A percentile compares a stretch with the other conserved stretches of the same genome.
phyloP scores from a whole-genome alignment of 331 rosid species.

The Rhamnella rubrinervis region DNA sequence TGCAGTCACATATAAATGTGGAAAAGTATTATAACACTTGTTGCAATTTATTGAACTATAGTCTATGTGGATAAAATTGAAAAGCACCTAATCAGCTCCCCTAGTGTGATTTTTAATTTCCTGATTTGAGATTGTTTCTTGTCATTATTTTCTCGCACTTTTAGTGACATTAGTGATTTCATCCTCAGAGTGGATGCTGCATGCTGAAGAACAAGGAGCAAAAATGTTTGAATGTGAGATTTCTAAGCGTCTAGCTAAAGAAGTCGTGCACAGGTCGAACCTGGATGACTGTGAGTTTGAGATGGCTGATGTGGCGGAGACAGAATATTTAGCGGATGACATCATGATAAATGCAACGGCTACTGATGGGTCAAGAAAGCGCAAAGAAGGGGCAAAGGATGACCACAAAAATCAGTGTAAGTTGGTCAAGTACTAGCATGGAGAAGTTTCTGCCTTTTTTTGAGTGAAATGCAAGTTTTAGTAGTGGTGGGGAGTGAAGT shows the following conservation, averaged over 20 bases:
- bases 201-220: constrained; percentile 58
- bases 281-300: constrained; percentile 45
- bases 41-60: constrained; percentile 18
- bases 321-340: constrained; percentile 25
- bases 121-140: not conserved
- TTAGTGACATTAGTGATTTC: constrained; percentile 12
- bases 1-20: constrained; percentile 7
- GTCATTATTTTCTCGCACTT: constrained; percentile 1
- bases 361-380: constrained; percentile 51
- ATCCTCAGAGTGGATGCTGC: constrained; percentile 72
- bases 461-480: constrained; percentile 31
- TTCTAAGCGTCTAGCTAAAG: constrained; percentile 49
- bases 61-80: constrained; percentile 23
- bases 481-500: constrained; percentile 13
- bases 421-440: constrained; percentile 53
- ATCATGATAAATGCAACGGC: constrained; percentile 20
- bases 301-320: constrained; percentile 59
- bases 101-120: constrained; percentile 4
- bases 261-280: constrained; percentile 39
- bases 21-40: constrained; percentile 8
- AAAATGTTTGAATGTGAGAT: constrained; percentile 43
- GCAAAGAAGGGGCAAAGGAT: constrained; percentile 53
- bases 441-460: constrained; percentile 32
- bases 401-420: constrained; percentile 42
- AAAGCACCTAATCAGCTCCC: constrained; percentile 30